phyloP scores from a whole-genome alignment of 768 basidiomycete species.

The Royoungia palumana region DNA sequence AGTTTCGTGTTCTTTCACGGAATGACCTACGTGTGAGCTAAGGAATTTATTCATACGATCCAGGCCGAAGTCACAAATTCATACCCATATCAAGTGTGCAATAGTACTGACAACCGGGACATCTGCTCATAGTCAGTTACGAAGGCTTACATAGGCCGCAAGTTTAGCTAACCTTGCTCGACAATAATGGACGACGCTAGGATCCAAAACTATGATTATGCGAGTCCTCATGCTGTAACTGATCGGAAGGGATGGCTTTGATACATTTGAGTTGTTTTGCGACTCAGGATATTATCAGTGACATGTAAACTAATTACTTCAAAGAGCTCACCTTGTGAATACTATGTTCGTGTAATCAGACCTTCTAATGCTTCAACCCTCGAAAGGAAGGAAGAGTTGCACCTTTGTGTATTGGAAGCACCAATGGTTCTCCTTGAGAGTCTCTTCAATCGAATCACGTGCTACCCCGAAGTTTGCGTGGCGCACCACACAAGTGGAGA shows the following conservation, averaged over 20 bases:
- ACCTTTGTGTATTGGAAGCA: slow-evolving; percentile 66
- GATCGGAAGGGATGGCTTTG: slow-evolving; percentile 42
- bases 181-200: slow-evolving; percentile 49
- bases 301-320: not conserved
- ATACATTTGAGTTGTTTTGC: slow-evolving; percentile 51
- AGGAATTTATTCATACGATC: not conserved
- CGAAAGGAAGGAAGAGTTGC: not conserved
- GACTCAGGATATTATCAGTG: slow-evolving; percentile 28
- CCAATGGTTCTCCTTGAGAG: slow-evolving; percentile 57
- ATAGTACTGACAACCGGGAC: slow-evolving; percentile 53
- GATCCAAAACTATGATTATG: slow-evolving; percentile 48
- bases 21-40: slow-evolving; percentile 39
- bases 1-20: slow-evolving; percentile 57
- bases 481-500: slow-evolving; percentile 52
- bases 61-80: not conserved
- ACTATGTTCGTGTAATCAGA: slow-evolving; percentile 32
- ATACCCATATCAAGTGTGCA: slow-evolving; percentile 53
- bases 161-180: slow-evolving; percentile 37
- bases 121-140: slow-evolving; percentile 32
- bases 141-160: not conserved
- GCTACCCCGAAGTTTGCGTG: slow-evolving; percentile 44
- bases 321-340: slow-evolving; percentile 44
- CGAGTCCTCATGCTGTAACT: slow-evolving; percentile 40
- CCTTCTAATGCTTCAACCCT: not conserved
- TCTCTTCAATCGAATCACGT: slow-evolving; percentile 58